Evolutionary conservation across 2,329 filamentous ascomycete genomes (phyloP).

Genomic region (Aspergillus hiratsukae): DNA sequence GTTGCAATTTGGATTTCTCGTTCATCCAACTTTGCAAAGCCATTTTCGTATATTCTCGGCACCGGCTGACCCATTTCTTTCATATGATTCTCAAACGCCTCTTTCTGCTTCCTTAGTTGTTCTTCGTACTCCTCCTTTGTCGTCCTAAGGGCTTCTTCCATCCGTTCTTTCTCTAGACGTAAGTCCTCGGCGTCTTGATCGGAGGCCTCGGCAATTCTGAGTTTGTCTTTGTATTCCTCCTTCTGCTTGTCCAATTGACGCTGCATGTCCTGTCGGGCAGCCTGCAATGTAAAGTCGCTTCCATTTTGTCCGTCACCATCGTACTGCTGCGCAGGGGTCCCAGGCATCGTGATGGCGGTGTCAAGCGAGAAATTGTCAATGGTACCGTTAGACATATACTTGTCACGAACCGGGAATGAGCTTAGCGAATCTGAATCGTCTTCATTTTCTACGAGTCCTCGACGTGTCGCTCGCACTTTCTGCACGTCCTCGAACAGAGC

Average conservation of each 20-base stretch:
- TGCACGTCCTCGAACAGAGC: conserved; percentile 91
- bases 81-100: conserved; percentile 78
- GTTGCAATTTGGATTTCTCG: conserved; percentile 68
- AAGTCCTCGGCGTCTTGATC: conserved; percentile 75
- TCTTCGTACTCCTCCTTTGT: conserved; percentile 86
- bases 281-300: conserved; percentile 59
- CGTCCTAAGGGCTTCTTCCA: conserved; percentile 74
- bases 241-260: conserved; percentile 76
- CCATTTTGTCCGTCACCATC: conserved; percentile 53
- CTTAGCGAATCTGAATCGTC: conserved; percentile 87
- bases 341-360: conserved; percentile 89
- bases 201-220: conserved; percentile 69
- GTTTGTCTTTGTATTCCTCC: conserved; percentile 72
- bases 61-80: conserved; percentile 63
- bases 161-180: conserved; percentile 72
- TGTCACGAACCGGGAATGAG: conserved; percentile 84
- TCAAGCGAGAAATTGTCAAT: conserved; percentile 95
- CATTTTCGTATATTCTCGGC: conserved; percentile 47
- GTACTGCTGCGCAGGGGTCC: conserved; percentile 71
- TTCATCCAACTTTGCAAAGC: conserved; percentile 56
- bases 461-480: conserved; percentile 76
- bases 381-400: conserved; percentile 91
- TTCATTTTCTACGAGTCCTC: conserved; percentile 57
- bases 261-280: conserved; percentile 79
- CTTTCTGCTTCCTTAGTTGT: conserved; percentile 76